phyloP scores from a whole-genome alignment of 2,329 filamentous ascomycete species.

The Botrytis hyacinthi region DNA sequence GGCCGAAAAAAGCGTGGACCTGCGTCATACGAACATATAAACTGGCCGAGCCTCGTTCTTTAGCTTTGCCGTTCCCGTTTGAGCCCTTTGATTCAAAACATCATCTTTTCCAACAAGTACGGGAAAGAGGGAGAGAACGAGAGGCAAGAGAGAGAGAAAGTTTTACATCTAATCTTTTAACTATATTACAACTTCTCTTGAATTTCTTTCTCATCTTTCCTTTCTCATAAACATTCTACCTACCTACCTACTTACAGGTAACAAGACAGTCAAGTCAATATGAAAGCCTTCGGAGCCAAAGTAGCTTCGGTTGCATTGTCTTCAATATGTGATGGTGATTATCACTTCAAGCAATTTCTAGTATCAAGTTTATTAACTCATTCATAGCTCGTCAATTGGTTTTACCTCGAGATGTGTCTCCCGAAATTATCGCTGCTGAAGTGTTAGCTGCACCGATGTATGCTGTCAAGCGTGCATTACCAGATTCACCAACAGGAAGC shows the following conservation, averaged over 20 bases:
- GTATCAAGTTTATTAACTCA: slow-evolving; percentile 37
- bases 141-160: neutral
- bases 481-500: slow-evolving; percentile 50
- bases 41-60: neutral
- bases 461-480: slow-evolving; percentile 34
- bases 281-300: slow-evolving; percentile 13
- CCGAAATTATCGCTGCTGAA: slow-evolving; percentile 30
- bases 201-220: neutral
- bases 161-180: neutral
- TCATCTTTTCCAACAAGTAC: neutral
- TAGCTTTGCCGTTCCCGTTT: neutral
- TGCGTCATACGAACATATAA: slow-evolving; percentile 17
- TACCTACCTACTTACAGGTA: neutral
- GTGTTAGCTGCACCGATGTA: slow-evolving; percentile 28
- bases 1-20: neutral
- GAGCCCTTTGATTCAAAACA: neutral
- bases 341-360: neutral
- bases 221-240: neutral
- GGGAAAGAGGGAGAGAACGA: neutral
- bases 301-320: slow-evolving; percentile 5
- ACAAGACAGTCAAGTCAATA: slow-evolving; percentile 1
- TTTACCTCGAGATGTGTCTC: slow-evolving; percentile 30
- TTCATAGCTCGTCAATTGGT: slow-evolving; percentile 23
- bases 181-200: neutral
- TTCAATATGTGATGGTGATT: slow-evolving; percentile 19